These are phyloP conservation scores for Penicillium verhagenii DNA, from an alignment of 495 filamentous ascomycete genomes.

Conservation along the genomic window DNA sequence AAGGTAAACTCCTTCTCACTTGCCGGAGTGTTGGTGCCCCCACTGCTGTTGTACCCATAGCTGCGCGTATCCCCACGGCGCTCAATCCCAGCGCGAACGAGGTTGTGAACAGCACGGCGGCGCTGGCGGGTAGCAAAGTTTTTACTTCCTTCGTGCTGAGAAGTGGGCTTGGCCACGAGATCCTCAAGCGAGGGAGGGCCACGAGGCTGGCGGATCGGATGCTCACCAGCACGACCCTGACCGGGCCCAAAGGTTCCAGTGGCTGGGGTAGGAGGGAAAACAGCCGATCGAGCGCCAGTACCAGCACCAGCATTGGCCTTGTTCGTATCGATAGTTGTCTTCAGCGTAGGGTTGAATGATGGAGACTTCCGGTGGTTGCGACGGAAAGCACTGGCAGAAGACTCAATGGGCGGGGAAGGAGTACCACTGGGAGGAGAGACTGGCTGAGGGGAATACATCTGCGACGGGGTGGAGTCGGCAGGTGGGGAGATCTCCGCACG, in stretches of 20 bases:
- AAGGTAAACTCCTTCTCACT: conserved; percentile 84
- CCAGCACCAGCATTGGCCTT: conserved; percentile 49
- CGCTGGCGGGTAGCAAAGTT: conserved; percentile 96
- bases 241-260: conserved; percentile 91
- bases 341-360: conserved; percentile 68
- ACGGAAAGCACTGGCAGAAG: conserved; percentile 75
- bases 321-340: conserved; percentile 56
- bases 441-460: conserved; percentile 41
- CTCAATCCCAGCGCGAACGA: conserved; percentile 87
- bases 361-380: conserved; percentile 87
- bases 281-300: conserved; percentile 72
- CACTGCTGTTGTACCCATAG: conserved; percentile 56
- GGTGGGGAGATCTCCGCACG: conserved; percentile 81
- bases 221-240: conserved; percentile 88
- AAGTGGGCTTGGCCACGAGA: conserved; percentile 83
- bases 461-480: conserved; percentile 54
- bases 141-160: conserved; percentile 95
- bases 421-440: conserved; percentile 69
- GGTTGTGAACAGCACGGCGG: conserved; percentile 83
- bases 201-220: conserved; percentile 89
- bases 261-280: conserved; percentile 75
- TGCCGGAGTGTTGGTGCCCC: conserved; percentile 82
- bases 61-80: conserved; percentile 68
- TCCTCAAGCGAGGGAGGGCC: conserved; percentile 92
- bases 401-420: conserved; percentile 61